These are phyloP conservation scores for Hanseniaspora singularis DNA, from an alignment of 805 yeast species.

Conservation along the genomic window DNA sequence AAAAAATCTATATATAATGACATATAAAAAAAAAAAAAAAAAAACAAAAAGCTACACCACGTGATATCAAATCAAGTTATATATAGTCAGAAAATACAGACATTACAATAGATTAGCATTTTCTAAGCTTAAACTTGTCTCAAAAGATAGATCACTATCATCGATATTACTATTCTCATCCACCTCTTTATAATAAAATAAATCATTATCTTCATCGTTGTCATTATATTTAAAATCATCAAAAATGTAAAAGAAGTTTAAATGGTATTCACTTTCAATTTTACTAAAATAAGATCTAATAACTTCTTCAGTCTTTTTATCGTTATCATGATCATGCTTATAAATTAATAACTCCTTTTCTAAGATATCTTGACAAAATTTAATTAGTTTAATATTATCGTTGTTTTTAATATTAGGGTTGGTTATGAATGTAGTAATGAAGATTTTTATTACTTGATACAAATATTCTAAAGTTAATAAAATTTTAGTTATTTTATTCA, in stretches of 20 bases:
- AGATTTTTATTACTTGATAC: not conserved
- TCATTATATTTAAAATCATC: slow-evolving; percentile 5
- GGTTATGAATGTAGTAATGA: not conserved
- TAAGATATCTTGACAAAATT: not conserved
- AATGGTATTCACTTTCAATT: not conserved
- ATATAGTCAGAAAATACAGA: too few relatives aligned
- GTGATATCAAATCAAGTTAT: too few relatives aligned
- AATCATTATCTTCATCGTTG: not conserved
- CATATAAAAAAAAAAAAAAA: too few relatives aligned
- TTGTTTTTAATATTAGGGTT: not conserved
- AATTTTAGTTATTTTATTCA: not conserved
- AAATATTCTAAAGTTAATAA: slow-evolving; percentile 2
- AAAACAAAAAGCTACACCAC: too few relatives aligned
- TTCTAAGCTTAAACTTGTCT: too few relatives aligned
- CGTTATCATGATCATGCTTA: too few relatives aligned
- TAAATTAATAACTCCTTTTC: not conserved
- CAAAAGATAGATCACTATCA: not conserved
- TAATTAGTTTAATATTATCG: not conserved
- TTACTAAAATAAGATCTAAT: slow-evolving; percentile 2
- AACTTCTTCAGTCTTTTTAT: slow-evolving; percentile 1
- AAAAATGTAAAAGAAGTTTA: slow-evolving; percentile 1
- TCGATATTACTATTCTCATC: not conserved
- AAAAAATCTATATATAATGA: too few relatives aligned
- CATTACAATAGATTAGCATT: too few relatives aligned
- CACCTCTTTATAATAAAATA: not conserved